Evolutionary conservation across 2,329 filamentous ascomycete species (phyloP), one percentile per base, ranked within the genome.

Genomic region (Metarhizium anisopliae): DNA sequence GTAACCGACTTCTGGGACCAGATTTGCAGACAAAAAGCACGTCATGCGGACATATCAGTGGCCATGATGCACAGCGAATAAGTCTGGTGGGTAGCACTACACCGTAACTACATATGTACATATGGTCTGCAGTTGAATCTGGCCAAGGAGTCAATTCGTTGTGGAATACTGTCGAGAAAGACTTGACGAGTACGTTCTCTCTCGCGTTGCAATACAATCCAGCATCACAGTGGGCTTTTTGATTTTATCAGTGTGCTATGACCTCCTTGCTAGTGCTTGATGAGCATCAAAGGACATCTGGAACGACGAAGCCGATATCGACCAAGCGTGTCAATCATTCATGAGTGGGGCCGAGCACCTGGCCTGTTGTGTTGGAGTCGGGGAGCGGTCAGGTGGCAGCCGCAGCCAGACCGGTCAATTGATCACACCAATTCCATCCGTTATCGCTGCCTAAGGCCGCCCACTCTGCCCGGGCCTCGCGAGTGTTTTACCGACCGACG

Each of bases 371-470:
- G 47, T 51, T 45, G 36, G 53, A 32, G 47, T 55, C 52, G 36
- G 53, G 20, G 11, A 36, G 6, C 36, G 40, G 47, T 55, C 52
- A 54, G 30, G 45, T 40, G 25, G 14, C 25, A 35, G 6, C 35
- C 18, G 8, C 29, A 16, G 20, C 30, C 25, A 32, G 40, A 30
- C 20, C 42, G n/a, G 50, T 25, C 25, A 25, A 25, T 25, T 25
- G 25, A 25, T 25, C 25, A 25, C 25, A 25, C 25, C 25, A 25
- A 25, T 25, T 25, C 25, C 42, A 38, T 53, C 54, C 62, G 62
- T 65, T 65, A 59, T 69, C 62, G 67, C 59, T 68, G 68, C 69
- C 69, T 71, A 65, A 71, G 69, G 68, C 69, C 64, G 63, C 64
- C 49, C 50, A 40, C 32, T 10, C n/a, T 4, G n/a, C 50, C 55